These are phyloP conservation scores for Myxozyma nipponensis DNA, from an alignment of 805 yeast species.

Conservation along the genomic window DNA sequence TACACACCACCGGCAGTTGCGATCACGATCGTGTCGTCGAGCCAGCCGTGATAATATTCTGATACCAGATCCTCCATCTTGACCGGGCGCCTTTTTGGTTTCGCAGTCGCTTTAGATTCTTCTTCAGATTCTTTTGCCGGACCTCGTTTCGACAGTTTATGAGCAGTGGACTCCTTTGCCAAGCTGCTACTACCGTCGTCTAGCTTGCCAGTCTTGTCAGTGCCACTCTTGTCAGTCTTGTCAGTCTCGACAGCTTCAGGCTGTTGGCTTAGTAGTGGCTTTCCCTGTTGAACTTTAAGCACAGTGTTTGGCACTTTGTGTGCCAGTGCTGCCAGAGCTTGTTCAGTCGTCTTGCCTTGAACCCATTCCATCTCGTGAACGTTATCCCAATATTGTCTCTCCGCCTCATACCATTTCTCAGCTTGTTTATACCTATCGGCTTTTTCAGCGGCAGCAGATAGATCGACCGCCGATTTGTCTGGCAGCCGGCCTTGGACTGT, in stretches of 20 bases:
- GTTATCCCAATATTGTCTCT: neutral
- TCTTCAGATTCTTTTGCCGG: neutral
- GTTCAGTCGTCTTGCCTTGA: neutral
- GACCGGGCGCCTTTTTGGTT: too few species aligned
- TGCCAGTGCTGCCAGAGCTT: too few species aligned
- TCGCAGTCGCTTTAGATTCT: neutral
- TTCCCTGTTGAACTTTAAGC: too few species aligned
- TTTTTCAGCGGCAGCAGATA: neutral
- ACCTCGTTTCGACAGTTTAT: neutral
- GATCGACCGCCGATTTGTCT: neutral
- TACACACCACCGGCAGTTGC: conserved; percentile 13
- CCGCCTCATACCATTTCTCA: neutral
- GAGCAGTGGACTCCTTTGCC: too few species aligned
- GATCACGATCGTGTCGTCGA: conserved; percentile 17
- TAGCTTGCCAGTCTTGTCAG: neutral
- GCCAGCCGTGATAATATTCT: conserved; percentile 23
- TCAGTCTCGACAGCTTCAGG: neutral
- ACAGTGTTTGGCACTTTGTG: too few species aligned
- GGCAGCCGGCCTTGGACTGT: neutral
- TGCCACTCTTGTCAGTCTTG: neutral
- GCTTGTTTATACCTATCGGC: neutral
- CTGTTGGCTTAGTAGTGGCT: too few species aligned
- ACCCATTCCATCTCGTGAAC: neutral
- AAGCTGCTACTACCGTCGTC: too few species aligned
- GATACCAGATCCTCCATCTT: conserved; percentile 11